A percentile compares a stretch with the other conserved stretches of the same genome.
These are phyloP conservation scores for Gleditsia sinensis DNA, from an alignment of 306 rosid genomes.

Conservation along the genomic window DNA sequence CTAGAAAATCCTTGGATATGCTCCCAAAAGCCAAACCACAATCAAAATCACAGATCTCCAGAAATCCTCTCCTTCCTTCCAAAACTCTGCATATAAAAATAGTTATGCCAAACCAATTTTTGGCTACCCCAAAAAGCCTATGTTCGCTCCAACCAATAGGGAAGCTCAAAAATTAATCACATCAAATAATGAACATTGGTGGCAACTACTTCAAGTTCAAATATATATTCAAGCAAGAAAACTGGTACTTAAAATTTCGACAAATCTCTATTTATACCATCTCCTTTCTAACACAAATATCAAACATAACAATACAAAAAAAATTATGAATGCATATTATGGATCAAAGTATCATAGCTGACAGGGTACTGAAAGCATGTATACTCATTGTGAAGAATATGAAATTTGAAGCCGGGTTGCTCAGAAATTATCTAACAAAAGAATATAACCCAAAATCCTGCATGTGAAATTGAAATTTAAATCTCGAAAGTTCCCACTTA, in stretches of 20 bases:
- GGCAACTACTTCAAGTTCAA: slow-evolving; percentile 9
- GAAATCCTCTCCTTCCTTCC: neutral
- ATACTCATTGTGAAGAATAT: slow-evolving; percentile 81
- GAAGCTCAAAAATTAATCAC: neutral
- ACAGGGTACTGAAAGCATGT: slow-evolving; percentile 84
- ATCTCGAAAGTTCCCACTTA: slow-evolving; percentile 5
- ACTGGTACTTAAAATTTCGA: neutral
- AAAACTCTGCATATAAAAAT: neutral
- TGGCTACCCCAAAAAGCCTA: slow-evolving; percentile 10
- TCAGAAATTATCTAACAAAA: slow-evolving; percentile 68
- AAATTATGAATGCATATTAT: slow-evolving; percentile 1
- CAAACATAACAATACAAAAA: neutral
- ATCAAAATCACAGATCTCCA: slow-evolving; percentile 17
- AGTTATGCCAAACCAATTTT: neutral
- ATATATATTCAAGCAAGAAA: slow-evolving; percentile 18
- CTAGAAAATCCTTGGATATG: neutral
- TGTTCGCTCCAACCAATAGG: neutral
- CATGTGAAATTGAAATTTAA: slow-evolving; percentile 21
- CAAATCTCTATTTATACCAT: neutral
- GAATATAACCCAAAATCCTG: slow-evolving; percentile 33
- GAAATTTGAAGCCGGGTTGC: slow-evolving; percentile 75
- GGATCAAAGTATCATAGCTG: slow-evolving; percentile 75
- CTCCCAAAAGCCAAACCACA: neutral
- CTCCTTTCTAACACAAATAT: neutral
- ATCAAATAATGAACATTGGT: neutral